These are phyloP conservation scores for Aspergillus cejpii DNA, from an alignment of 2,329 filamentous ascomycete species.

Conservation along the genomic window DNA sequence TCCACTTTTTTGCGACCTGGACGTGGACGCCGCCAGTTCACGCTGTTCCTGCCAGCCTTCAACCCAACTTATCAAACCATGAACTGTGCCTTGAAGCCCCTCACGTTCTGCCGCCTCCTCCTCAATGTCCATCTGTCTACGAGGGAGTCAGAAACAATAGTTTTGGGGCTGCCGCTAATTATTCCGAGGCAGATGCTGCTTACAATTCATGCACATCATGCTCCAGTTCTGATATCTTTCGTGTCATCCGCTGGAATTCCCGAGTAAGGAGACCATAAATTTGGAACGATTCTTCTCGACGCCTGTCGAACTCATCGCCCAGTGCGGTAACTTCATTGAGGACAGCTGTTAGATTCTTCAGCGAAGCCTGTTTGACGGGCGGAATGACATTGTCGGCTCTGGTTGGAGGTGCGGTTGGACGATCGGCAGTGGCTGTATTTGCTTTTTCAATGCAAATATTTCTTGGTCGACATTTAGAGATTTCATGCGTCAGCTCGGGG, in stretches of 20 bases:
- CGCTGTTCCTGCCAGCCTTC: conserved; percentile 22
- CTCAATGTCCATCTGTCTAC: conserved; percentile 26
- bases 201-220: conserved; percentile 54
- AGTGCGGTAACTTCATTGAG: conserved; percentile 22
- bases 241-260: conserved; percentile 52
- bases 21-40: conserved; percentile 4
- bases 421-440: neutral
- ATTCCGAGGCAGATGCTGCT: conserved; percentile 10
- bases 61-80: conserved; percentile 32
- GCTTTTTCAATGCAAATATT: conserved; percentile 4
- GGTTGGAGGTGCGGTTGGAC: neutral
- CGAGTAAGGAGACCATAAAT: conserved; percentile 57
- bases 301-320: conserved; percentile 21
- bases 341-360: conserved; percentile 19
- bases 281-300: conserved; percentile 43
- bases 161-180: neutral
- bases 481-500: conserved; percentile 16
- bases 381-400: neutral
- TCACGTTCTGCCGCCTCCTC: conserved; percentile 33
- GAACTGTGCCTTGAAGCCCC: conserved; percentile 32
- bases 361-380: conserved; percentile 6
- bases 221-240: conserved; percentile 56
- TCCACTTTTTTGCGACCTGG: conserved; percentile 11
- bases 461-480: conserved; percentile 15
- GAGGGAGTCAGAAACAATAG: neutral